phyloP scores from a whole-genome alignment of 2,329 filamentous ascomycete genomes.

The Fusarium udum region DNA sequence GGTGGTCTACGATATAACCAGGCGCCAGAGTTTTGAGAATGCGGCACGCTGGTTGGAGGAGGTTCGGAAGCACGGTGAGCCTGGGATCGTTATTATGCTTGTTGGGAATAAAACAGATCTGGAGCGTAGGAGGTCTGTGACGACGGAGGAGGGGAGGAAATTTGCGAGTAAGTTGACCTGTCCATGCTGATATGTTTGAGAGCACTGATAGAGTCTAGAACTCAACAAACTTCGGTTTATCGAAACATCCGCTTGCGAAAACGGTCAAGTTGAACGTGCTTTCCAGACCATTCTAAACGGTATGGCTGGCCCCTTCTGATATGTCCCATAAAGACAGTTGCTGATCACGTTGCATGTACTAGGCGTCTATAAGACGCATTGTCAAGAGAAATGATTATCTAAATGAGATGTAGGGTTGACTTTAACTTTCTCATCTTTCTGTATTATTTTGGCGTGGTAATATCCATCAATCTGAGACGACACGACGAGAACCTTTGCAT shows the following conservation, averaged over 20 bases:
- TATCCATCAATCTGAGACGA: not conserved
- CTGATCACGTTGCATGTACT: fast-evolving
- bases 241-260: not conserved
- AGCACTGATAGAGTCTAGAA: not conserved
- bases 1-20: slow-evolving; percentile 1
- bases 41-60: not conserved
- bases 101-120: slow-evolving; percentile 9
- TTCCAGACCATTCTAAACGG: not conserved
- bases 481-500: fast-evolving
- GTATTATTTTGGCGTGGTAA: too few species aligned
- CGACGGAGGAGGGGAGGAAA: not conserved
- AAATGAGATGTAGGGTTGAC: too few species aligned
- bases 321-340: fast-evolving
- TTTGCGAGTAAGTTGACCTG: not conserved
- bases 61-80: not conserved
- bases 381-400: fast-evolving
- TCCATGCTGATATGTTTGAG: fast-evolving
- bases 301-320: not conserved
- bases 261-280: not conserved
- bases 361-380: not conserved
- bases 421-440: fast-evolving
- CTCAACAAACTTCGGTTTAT: not conserved
- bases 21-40: not conserved
- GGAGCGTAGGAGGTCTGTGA: not conserved
- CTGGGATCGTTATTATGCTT: not conserved